Base-by-base conservation (phyloP, 495 filamentous ascomycete genomes). In the Polyplosphaeria fusca region DNA sequence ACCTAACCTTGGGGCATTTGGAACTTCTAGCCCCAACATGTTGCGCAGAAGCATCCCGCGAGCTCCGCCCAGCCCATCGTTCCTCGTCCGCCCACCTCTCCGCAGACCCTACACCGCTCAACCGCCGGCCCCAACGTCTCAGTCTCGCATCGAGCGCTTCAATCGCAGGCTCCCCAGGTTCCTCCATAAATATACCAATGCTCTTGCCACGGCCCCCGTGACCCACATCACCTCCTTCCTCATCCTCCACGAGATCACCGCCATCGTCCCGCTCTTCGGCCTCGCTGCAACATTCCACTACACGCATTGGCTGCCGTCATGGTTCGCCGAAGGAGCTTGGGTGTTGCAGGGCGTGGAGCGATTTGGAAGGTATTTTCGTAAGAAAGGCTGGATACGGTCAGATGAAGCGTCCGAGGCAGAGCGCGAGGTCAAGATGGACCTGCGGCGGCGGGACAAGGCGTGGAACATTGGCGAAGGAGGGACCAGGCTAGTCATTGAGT, bases 181-280 rank as follows among this genome's bases (percentile, higher is more conserved):
- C 64, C 77, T 95, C 16, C 85, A 78, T 20, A 71, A 70, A 37
- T 89, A 87, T 71, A 84, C 86, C 32, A 71, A 71, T 28, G 81
- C 82, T 16, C 77, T 98, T 9, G 77, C 84, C 52, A 74, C 77
- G 43, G 91, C 90, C 9, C 92, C 93, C 0, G 60, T 89, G 20
- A 87, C 88, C 2, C 89, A 96, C 72, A 75, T 96, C 35, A 82
- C 83, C 5, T 82, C 93, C 2, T 98, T 98, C 69, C 73, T 98
- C 9, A 73, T 96, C 37, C 79, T 98, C 0, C 93, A 98, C 76
- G 93, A 98, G 68, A 54, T 94, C 27, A 96, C 93, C 0, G 93
- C 93, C 16, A 70, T 96, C 13, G 58, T 90, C 3, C 91, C 93
- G 0, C 70, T 97, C 0, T 68, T 91, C 24, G 87, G 83, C 0